Evolutionary conservation across 2,329 filamentous ascomycete species (phyloP).

Genomic region (Chrysoporthe deuterocubensis): DNA sequence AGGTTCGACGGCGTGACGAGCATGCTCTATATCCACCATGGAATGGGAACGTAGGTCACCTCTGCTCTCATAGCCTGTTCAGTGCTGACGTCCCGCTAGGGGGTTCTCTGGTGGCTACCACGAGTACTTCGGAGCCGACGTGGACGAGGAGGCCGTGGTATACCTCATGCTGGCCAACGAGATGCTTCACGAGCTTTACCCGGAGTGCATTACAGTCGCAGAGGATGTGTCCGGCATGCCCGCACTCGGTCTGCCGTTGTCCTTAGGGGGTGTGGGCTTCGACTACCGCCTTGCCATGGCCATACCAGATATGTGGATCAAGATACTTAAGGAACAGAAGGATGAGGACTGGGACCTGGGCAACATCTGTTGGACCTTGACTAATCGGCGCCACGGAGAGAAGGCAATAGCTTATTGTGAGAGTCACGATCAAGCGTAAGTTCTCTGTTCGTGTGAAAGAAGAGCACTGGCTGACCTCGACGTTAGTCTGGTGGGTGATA

Average conservation of each 20-base stretch:
- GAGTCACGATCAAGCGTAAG: slow-evolving; percentile 96
- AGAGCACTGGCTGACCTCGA: slow-evolving; percentile 30
- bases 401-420: slow-evolving; percentile 99
- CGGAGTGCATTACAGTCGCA: slow-evolving; percentile 85
- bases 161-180: slow-evolving; percentile 98
- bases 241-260: slow-evolving; percentile 84
- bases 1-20: slow-evolving; percentile 97
- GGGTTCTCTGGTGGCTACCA: slow-evolving; percentile 98
- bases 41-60: slow-evolving; percentile 83
- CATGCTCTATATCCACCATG: slow-evolving; percentile 96
- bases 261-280: slow-evolving; percentile 90
- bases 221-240: slow-evolving; percentile 99
- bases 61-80: background rate
- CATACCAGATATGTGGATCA: slow-evolving; percentile 98
- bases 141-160: slow-evolving; percentile 91
- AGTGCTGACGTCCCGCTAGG: slow-evolving; percentile 49
- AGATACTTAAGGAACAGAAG: slow-evolving; percentile 90
- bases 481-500: slow-evolving; percentile 89
- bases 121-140: slow-evolving; percentile 88
- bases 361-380: slow-evolving; percentile 82
- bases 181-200: slow-evolving; percentile 89
- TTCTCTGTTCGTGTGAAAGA: slow-evolving; percentile 32
- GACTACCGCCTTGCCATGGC: slow-evolving; percentile 98
- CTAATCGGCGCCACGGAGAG: slow-evolving; percentile 91
- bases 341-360: slow-evolving; percentile 93